Base-by-base conservation (phyloP, 2,329 filamentous ascomycete genomes). In the Fusarium sp. region DNA sequence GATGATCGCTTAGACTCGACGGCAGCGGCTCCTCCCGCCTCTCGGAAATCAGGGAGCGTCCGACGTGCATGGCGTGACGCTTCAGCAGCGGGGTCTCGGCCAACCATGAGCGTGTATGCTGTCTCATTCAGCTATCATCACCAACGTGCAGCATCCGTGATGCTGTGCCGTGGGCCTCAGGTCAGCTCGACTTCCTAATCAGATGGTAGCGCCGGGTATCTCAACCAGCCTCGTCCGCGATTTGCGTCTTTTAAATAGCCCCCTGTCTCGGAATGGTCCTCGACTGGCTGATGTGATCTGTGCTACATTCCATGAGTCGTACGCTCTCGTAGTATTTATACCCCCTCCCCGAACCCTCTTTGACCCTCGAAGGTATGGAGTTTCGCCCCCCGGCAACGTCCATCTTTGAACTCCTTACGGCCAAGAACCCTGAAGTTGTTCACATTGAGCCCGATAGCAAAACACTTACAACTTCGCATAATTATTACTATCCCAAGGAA, bases 31-130 rank as follows among this genome's bases (percentile, higher is more conserved):
- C 54, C 54, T 57, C 31, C 31, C 54, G 18, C 31, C 54, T n/a
- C n/a, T 22, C 54, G 54, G 54, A 20, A n/a, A 22, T 34, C 7
- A 57, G 54, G 54, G 54, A 57, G 20, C 31, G 16, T 24, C 31
- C 54, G 54, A 22, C 29, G 16, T 57, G 54, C 54, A 57, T 57
- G 54, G 54, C 54, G 54, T 57, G 54, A 57, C 54, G 54, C 54
- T 57, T 57, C 31, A 7, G 31, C 31, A 16, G 31, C 31, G 54
- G 52, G 54, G 54, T 57, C 54, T 57, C 54, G 31, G 14, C 54
- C 54, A 57, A 57, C 31, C 54, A 57, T 57, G 11, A 14, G 20
- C 20, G 31, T 35, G 13, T 35, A 57, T 57, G 54, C 54, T 27
- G 54, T 57, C 54, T 35, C 31, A 57, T 35, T 37, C 54, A 35